phyloP scores from a whole-genome alignment of 345 rosid genomes.

The Salix viminalis region DNA sequence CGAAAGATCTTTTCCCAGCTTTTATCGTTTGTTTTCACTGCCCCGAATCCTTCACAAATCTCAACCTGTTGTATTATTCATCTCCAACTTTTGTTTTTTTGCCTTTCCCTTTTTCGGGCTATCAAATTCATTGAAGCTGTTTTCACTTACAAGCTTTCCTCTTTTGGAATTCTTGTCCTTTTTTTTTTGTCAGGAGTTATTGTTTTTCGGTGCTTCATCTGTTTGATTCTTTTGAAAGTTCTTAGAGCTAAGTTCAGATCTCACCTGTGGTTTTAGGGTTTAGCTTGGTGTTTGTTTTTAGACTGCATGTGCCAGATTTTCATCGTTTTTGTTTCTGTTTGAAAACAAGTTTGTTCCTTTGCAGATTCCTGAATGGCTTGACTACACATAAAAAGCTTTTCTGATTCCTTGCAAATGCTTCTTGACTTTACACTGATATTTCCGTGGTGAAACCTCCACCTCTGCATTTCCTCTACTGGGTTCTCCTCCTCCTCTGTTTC shows the following conservation, averaged over 20 bases:
- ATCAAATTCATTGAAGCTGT: slow-evolving; percentile 13
- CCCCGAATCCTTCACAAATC: background rate
- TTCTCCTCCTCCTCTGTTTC: slow-evolving; percentile 18
- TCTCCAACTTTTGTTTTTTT: background rate
- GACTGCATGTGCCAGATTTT: slow-evolving; percentile 7
- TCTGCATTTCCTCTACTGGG: slow-evolving; percentile 16
- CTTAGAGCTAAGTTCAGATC: slow-evolving; percentile 27
- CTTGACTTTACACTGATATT: slow-evolving; percentile 49
- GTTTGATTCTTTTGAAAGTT: slow-evolving; percentile 10
- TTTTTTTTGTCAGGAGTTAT: slow-evolving; percentile 13
- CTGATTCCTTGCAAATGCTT: slow-evolving; percentile 53
- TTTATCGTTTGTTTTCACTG: slow-evolving; percentile 4
- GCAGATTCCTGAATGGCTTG: slow-evolving; percentile 46
- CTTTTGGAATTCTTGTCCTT: slow-evolving; percentile 7
- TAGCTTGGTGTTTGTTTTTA: background rate
- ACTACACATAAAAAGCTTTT: slow-evolving; percentile 40
- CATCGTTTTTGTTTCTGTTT: slow-evolving; percentile 4
- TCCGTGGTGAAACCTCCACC: slow-evolving; percentile 28
- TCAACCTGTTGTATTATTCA: slow-evolving; percentile 4
- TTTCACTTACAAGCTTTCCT: slow-evolving; percentile 16
- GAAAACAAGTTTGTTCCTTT: slow-evolving; percentile 38
- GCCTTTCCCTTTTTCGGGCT: slow-evolving; percentile 9
- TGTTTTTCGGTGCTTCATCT: slow-evolving; percentile 1
- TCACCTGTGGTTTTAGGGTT: slow-evolving; percentile 26
- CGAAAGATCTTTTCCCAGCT: slow-evolving; percentile 25